Base-by-base conservation (phyloP, 306 rosid genomes). In the Prunus davidiana region DNA sequence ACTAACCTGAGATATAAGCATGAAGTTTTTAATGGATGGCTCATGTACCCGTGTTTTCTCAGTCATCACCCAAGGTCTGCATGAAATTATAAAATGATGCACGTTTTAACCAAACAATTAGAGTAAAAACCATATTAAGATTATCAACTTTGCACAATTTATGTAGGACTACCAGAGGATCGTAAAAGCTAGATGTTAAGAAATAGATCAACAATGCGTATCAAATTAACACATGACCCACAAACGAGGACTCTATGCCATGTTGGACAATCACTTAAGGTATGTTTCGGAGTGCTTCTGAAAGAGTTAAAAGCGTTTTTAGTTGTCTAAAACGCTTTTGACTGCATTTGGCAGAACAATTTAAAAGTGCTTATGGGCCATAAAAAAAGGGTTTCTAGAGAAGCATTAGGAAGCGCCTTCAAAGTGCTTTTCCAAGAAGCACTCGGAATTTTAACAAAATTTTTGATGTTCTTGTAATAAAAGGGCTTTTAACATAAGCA, bases 31-130 rank as follows among this genome's bases (percentile, higher is more conserved):
- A 5, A 83, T 67, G 57, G 91, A 82, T 70, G 71, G 27, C 56
- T 84, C 67, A 25, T 50, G 79, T 49, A 87, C 86, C 1, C 73
- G 73, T 54, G 74, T 19, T 73, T 71, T 82, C 64, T 85, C 92
- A 43, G 79, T 80, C 56, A 89, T 64, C 66, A 87, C 90, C 97
- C 90, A 93, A 41, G 98, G 97, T 87, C 98, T 93, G 92, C 64
- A 81, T 78, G 81, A 52, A 63, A 78, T 72, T 20, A 82, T 41
- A 18, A 64, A 71, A 62, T 45, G 54, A 74, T 16, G 57, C 74
- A 52, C 71, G 56, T 51, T 6, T 24, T 46, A 69, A 69, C 34
- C 51, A 28, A 78, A 28, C 72, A 71, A 75, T 14, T 55, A 34
- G 69, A 71, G 38, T 58, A 43, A 68, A 70, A 12, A 51, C 51